phyloP scores from a whole-genome alignment of 2,329 filamentous ascomycete species.

The Helminthosporium solani region DNA sequence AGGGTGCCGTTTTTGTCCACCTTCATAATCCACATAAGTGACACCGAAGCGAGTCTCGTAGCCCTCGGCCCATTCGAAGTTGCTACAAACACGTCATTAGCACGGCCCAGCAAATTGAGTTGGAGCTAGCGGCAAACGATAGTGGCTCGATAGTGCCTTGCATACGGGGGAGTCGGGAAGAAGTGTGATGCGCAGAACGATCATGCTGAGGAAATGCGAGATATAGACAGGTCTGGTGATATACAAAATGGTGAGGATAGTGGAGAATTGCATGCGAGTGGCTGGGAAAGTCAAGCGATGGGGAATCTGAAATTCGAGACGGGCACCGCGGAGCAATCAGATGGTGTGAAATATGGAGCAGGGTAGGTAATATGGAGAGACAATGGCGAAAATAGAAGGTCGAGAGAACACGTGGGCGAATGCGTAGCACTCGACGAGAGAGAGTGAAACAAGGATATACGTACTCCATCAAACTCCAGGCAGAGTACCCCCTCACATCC shows the following conservation, averaged over 20 bases:
- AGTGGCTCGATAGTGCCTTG: no score
- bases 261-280: not conserved
- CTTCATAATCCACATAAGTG: conserved; percentile 77
- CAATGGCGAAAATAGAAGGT: no score
- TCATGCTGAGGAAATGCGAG: not conserved
- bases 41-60: conserved; percentile 86
- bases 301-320: no score
- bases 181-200: not conserved
- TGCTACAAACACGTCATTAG: conserved; percentile 47
- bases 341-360: not conserved
- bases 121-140: no score
- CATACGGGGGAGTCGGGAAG: not conserved
- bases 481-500: conserved; percentile 76
- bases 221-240: not conserved
- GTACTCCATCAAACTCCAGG: conserved; percentile 83
- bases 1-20: conserved; percentile 74
- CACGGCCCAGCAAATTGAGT: no score
- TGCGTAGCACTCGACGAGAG: conserved; percentile 6
- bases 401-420: no score
- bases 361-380: conserved; percentile 4
- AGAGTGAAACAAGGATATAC: conserved; percentile 33
- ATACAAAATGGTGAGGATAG: not conserved
- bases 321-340: no score
- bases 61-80: conserved; percentile 91
- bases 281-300: not conserved